These are phyloP conservation scores for Juglanconis juglandina DNA, from an alignment of 2,329 filamentous ascomycete species.

Conservation along the genomic window DNA sequence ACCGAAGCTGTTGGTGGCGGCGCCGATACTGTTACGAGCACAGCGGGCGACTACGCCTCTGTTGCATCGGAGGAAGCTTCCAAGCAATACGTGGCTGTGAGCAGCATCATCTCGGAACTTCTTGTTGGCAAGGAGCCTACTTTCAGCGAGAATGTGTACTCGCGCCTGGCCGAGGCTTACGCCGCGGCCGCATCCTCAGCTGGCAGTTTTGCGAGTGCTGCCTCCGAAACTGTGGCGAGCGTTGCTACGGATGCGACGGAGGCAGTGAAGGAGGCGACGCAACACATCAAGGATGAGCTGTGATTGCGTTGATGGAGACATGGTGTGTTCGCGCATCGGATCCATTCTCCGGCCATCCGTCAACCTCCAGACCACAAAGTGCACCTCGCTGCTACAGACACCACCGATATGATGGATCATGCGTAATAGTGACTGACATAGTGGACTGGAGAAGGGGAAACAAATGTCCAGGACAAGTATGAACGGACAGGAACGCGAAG, in stretches of 20 bases:
- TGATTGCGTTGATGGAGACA: slow-evolving; percentile 23
- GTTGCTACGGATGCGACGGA: slow-evolving; percentile 39
- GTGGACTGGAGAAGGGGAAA: not conserved
- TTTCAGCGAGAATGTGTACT: slow-evolving; percentile 78
- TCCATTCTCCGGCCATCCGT: not conserved
- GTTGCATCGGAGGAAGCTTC: slow-evolving; percentile 59
- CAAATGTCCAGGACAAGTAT: not conserved
- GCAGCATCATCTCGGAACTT: slow-evolving; percentile 71
- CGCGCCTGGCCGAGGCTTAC: slow-evolving; percentile 68
- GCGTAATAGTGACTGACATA: not conserved
- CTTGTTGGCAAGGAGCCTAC: slow-evolving; percentile 73
- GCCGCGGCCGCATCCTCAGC: slow-evolving; percentile 60
- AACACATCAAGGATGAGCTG: slow-evolving; percentile 39
- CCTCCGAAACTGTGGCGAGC: slow-evolving; percentile 28
- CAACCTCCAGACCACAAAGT: not conserved
- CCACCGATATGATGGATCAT: slow-evolving; percentile 8
- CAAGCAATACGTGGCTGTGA: slow-evolving; percentile 66
- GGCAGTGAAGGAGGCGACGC: slow-evolving; percentile 38
- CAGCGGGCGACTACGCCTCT: slow-evolving; percentile 55
- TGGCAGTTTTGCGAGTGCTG: slow-evolving; percentile 39
- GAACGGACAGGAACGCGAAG: not conserved
- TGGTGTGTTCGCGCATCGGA: not conserved
- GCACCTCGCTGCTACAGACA: not conserved
- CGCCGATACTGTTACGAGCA: slow-evolving; percentile 34
- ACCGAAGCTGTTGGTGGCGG: slow-evolving; percentile 41